A percentile compares a stretch with the other conserved stretches of the same genome.
Evolutionary conservation across 768 basidiomycete species (phyloP).

Genomic region (Dacryopinax spathularia): DNA sequence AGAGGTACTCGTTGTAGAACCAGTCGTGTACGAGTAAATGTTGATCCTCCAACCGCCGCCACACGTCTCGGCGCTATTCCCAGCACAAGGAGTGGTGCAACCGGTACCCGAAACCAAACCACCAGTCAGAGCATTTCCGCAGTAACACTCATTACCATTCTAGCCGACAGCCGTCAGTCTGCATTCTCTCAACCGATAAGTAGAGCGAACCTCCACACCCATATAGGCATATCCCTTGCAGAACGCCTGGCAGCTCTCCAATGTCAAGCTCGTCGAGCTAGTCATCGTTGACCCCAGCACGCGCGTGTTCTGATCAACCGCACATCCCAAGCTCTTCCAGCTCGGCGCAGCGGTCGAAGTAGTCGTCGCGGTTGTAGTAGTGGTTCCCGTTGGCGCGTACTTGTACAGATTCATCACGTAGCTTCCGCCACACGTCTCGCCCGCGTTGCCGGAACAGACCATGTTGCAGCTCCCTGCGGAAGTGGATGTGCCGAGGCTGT

Average conservation of each 20-base stretch:
- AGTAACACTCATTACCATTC: background rate
- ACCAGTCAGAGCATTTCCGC: background rate
- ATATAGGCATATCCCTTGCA: background rate
- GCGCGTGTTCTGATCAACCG: background rate
- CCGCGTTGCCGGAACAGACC: background rate
- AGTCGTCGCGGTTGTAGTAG: too few relatives aligned
- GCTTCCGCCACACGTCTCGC: too few relatives aligned
- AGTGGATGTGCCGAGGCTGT: background rate
- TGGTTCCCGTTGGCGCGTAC: too few relatives aligned
- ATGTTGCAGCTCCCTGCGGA: background rate
- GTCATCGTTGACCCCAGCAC: background rate
- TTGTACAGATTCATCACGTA: too few relatives aligned
- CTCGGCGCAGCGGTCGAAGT: too few relatives aligned
- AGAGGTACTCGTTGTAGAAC: too few relatives aligned
- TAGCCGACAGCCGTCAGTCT: background rate
- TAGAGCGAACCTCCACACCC: background rate
- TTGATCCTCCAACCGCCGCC: background rate
- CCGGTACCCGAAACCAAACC: background rate
- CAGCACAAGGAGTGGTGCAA: background rate
- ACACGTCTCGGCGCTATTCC: background rate
- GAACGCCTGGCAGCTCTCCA: background rate
- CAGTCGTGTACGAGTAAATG: background rate
- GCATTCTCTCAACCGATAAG: background rate
- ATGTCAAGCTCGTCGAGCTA: background rate
- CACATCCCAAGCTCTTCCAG: background rate